Conservation (phyloP, 495 filamentous ascomycete genomes). For the Clohesyomyces aquaticus region DNA sequence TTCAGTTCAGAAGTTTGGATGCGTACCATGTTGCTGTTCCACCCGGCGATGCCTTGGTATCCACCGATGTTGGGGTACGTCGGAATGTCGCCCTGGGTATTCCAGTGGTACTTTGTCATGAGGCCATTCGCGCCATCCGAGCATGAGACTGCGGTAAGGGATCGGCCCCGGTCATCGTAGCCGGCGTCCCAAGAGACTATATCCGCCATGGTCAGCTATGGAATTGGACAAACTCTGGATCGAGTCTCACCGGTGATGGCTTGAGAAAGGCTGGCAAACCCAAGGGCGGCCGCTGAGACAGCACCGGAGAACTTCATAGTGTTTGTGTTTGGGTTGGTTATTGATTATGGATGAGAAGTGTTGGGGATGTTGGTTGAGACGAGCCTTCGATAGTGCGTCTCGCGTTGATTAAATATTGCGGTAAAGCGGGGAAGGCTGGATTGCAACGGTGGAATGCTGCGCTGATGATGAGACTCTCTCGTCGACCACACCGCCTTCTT, state of each 20-base stretch:
- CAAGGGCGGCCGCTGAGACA: conserved; percentile 36
- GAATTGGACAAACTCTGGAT: background rate
- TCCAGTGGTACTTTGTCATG: conserved; percentile 55
- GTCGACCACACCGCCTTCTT: conserved; percentile 13
- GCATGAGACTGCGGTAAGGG: conserved; percentile 57
- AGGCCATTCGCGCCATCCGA: conserved; percentile 64
- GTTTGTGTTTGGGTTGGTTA: conserved; percentile 21
- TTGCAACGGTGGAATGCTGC: conserved; percentile 1
- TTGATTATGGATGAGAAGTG: background rate
- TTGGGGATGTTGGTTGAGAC: background rate
- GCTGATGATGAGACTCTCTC: conserved; percentile 8
- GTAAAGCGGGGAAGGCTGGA: background rate
- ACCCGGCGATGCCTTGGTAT: conserved; percentile 60
- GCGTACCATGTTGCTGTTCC: conserved; percentile 54
- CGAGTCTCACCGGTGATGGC: conserved; percentile 43
- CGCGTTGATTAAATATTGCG: conserved; percentile 3
- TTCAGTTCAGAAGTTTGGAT: background rate
- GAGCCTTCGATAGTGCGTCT: background rate
- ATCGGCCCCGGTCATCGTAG: conserved; percentile 57
- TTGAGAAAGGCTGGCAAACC: conserved; percentile 47
- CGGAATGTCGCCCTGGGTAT: conserved; percentile 45
- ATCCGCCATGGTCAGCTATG: too few relatives aligned
- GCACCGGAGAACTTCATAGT: conserved; percentile 59
- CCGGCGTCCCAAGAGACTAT: conserved; percentile 61
- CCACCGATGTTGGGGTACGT: conserved; percentile 59